Evolutionary conservation across 73 alveolate genomes (phyloP).

Genomic region (Tetrahymena thermophila): DNA sequence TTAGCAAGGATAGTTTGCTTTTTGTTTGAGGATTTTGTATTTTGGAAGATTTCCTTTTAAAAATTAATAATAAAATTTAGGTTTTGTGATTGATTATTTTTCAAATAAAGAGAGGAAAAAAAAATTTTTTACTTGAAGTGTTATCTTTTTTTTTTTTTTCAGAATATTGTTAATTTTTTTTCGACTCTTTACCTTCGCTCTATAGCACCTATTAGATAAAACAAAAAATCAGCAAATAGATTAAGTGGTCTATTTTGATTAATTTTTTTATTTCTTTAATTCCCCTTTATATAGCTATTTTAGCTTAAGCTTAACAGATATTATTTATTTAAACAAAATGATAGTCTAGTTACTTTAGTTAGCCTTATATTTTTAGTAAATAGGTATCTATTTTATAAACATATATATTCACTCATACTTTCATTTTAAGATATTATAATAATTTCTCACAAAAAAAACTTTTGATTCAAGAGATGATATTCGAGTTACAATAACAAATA

Average conservation of each 20-base stretch:
- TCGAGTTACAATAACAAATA: too few relatives aligned
- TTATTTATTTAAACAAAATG: background rate
- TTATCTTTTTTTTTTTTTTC: background rate
- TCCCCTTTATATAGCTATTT: background rate
- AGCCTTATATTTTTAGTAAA: background rate
- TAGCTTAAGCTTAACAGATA: background rate
- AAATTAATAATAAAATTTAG: background rate
- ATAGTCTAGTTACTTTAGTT: background rate
- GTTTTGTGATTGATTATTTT: background rate
- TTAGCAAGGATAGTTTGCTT: background rate
- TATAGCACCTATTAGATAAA: background rate
- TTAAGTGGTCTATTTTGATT: background rate
- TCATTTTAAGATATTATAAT: too few relatives aligned
- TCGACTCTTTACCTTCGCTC: background rate
- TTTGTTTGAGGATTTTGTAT: background rate
- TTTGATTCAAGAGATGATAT: too few relatives aligned
- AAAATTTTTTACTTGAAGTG: background rate
- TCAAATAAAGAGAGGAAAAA: background rate
- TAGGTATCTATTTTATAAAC: background rate
- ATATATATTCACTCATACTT: too few relatives aligned
- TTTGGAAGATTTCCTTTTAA: background rate
- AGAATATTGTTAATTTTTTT: background rate
- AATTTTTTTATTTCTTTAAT: background rate
- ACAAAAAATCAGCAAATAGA: background rate
- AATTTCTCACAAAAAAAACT: too few relatives aligned